These are phyloP conservation scores for Ophiostoma tasmaniense DNA, from an alignment of 2,329 filamentous ascomycete species.

Conservation along the genomic window DNA sequence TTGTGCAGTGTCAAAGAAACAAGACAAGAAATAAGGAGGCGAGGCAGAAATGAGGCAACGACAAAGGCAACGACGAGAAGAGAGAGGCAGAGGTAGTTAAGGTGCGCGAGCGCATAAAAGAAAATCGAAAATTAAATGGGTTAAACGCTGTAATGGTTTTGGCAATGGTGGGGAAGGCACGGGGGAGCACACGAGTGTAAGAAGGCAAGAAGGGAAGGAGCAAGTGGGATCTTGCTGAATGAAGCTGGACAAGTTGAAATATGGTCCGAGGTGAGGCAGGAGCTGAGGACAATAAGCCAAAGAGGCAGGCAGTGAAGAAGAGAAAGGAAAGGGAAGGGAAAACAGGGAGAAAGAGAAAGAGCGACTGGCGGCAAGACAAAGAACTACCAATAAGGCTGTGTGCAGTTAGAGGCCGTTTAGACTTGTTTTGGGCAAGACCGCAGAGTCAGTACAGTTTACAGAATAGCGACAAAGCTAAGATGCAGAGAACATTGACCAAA, in stretches of 20 bases:
- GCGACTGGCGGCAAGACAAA: not conserved
- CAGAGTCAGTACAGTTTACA: not conserved
- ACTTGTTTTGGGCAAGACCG: not conserved
- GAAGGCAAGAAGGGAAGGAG: not conserved
- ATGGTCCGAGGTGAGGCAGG: no score
- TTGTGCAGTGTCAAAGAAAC: not conserved
- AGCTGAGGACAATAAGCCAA: not conserved
- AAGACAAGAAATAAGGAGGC: slow-evolving; percentile 4
- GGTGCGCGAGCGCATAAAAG: not conserved
- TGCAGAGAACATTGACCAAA: not conserved
- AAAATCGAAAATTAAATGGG: not conserved
- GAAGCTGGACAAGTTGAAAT: not conserved
- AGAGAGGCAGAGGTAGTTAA: not conserved
- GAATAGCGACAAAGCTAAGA: not conserved
- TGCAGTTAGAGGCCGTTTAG: not conserved
- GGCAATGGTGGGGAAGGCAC: slow-evolving; percentile 8
- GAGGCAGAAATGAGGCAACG: not conserved
- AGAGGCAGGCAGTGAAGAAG: not conserved
- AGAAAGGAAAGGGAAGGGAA: no score
- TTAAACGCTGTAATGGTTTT: not conserved
- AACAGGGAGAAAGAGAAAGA: not conserved
- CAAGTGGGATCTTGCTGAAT: not conserved
- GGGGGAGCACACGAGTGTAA: not conserved
- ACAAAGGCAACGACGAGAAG: not conserved
- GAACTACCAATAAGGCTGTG: not conserved